Base-by-base conservation (phyloP, 1,284 basidiomycete species). In the Kalmanozyma brasiliensis region DNA sequence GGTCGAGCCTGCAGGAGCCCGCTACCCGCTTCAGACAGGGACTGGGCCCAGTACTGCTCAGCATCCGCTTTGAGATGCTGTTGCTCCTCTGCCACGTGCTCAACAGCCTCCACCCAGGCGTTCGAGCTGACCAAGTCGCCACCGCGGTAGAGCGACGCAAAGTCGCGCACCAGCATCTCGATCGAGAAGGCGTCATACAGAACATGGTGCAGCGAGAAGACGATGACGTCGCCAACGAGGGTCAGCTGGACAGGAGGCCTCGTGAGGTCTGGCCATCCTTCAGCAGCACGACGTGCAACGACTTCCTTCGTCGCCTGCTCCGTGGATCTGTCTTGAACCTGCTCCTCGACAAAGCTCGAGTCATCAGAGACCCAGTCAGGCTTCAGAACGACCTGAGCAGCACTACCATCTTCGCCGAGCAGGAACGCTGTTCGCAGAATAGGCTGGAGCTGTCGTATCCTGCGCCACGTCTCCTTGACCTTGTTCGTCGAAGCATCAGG, bases 111-210 rank as follows among this genome's bases (percentile, higher is more conserved):
- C 13, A 67, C 34, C 52, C 66, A 68, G 23, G 36, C 48, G 10
- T 35, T 45, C 4, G 53, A 61, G 40, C 52, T 48, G 13, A 34
- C n/a, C n/a, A 41, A 17, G 20, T 24, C 29, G 1, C 43, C 53
- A 1, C 62, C 62, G 20, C 29, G 19, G 58, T 76, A 76, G 13
- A 79, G 23, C 19, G 49, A 24, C 0, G 20, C 53, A 20, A 78
- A 63, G 46, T 81, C 79, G n/a, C 49, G 37, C 16, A 74, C 48
- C 9, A 81, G 40, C 49, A 78, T 43, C 17, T 67, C 65, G 48
- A 81, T 63, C 24, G 76, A 74, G 44, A 65, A 71, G 8, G 76
- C 75, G 37, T 81, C 80, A 56, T 81, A 82, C 19, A 82, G 67
- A 9, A 72, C 60, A 23, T 82, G 80, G 52, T 76, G 68, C 14